Evolutionary conservation across 2,329 filamentous ascomycete genomes (phyloP), one percentile per base, ranked within the genome.

Genomic region (Tolypocladium nubicola): DNA sequence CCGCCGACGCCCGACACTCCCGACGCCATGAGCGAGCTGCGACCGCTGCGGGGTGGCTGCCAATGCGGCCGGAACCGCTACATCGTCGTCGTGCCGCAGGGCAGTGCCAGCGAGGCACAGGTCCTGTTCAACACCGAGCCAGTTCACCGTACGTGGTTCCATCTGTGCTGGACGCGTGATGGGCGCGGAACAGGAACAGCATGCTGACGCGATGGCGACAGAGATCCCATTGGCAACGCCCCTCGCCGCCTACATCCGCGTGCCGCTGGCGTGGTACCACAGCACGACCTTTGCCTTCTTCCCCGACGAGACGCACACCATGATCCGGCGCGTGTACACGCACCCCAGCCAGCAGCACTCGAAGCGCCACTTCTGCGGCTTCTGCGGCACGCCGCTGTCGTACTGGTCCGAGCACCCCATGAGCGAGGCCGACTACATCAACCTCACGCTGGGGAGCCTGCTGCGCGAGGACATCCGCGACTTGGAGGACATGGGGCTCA

Each of bases 41-140:
- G 81, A 60, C 79, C 79, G 43, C 79, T 96, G 58, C 84, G 81
- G 62, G 91, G 91, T 65, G 83, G 85, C 62, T 96, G 92, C 75
- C 85, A 87, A 56, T 97, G 92, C 71, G 90, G 91, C 58, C 84
- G 92, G 60, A 96, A 94, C 67, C 81, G 86, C 67, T 96, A 96
- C 73, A 79, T 85, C 58, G 84, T 96, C 63, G 74, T 82, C 52
- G 79, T 93, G 30, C 90, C 90, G 1, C 70, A 76, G 23, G 72
- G 78, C 63, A 75, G 80, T 45, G 72, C 75, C 43, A 75, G 83
- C 39, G 73, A 79, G 54, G 84, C 86, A 19, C 80, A 85, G 63
- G 83, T 95, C 26, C 82, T 90, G 61, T 94, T 96, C 69, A 87
- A 90, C 71, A 84, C 85, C 41, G 82, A 83, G 59, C 76, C 79